Conservation (phyloP, 1,139 yeast species). For the Magnusiomyces ingens region DNA sequence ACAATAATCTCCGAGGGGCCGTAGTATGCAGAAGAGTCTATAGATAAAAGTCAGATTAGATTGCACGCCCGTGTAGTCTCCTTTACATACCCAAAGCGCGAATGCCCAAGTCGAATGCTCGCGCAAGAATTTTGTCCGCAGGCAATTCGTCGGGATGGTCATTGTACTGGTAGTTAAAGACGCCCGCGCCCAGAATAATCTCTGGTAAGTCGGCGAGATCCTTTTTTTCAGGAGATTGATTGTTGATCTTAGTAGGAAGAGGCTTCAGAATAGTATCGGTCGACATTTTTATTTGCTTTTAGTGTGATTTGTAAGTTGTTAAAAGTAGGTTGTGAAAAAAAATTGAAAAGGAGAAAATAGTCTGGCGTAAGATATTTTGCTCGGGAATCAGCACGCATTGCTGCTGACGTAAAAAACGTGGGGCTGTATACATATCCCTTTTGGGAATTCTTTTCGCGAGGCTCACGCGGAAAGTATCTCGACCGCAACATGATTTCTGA, state of each 20-base stretch:
- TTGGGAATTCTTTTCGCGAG: too few species aligned
- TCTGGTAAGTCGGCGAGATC: conserved; percentile 41
- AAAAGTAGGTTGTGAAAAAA: neutral
- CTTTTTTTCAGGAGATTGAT: conserved; percentile 9
- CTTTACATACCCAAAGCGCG: conserved; percentile 38
- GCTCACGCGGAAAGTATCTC: too few species aligned
- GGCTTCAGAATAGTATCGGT: conserved; percentile 5
- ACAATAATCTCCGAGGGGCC: conserved; percentile 78
- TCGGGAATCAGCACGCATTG: too few species aligned
- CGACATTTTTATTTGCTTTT: conserved; percentile 2
- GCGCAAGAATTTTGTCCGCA: conserved; percentile 47
- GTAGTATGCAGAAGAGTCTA: conserved; percentile 86
- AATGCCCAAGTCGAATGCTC: conserved; percentile 62
- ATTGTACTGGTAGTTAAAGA: conserved; percentile 71
- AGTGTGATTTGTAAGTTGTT: neutral
- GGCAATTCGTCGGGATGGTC: conserved; percentile 57
- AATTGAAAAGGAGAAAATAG: neutral
- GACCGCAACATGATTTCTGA: too few species aligned
- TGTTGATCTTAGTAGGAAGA: conserved; percentile 14
- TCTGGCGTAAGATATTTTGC: too few species aligned
- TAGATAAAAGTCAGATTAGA: neutral
- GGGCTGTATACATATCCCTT: too few species aligned
- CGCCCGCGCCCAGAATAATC: conserved; percentile 77
- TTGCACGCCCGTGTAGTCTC: neutral
- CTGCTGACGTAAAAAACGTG: too few species aligned